Percentiles rank a stretch among this genome's conserved stretches.
Evolutionary conservation across 495 filamentous ascomycete genomes (phyloP).

Genomic region (Trichoderma parareesei): DNA sequence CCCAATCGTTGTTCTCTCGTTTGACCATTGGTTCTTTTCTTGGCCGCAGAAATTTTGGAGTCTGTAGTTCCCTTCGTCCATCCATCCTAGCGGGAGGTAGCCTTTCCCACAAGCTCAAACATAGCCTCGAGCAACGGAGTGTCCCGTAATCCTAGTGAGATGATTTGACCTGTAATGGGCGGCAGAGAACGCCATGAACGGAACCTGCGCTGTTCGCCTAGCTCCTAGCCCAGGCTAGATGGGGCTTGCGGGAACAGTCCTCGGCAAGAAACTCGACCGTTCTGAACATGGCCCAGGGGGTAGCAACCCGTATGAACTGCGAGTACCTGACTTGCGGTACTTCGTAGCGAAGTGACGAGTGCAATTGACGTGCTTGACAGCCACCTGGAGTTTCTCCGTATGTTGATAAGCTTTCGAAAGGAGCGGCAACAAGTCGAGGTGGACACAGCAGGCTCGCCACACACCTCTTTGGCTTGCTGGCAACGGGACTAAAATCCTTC

Average conservation of each 20-base stretch:
- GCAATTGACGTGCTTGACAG: neutral
- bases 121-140: neutral
- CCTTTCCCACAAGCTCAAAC: neutral
- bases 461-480: neutral
- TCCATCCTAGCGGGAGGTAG: neutral
- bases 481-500: neutral
- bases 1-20: neutral
- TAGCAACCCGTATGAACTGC: no score
- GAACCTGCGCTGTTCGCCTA: neutral
- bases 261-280: neutral
- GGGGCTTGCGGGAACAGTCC: neutral
- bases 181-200: neutral
- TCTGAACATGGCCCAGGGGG: neutral
- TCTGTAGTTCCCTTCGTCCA: constrained; percentile 3
- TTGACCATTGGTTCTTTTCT: constrained; percentile 3
- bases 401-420: no score
- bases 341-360: neutral
- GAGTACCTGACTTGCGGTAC: no score
- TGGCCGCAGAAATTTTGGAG: neutral
- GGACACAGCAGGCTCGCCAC: neutral
- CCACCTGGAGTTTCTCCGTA: no score
- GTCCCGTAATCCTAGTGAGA: neutral
- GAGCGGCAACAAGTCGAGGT: no score
- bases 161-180: neutral
- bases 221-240: neutral